Conservation (phyloP, 345 rosid genomes). For the Trapa incisa region DNA sequence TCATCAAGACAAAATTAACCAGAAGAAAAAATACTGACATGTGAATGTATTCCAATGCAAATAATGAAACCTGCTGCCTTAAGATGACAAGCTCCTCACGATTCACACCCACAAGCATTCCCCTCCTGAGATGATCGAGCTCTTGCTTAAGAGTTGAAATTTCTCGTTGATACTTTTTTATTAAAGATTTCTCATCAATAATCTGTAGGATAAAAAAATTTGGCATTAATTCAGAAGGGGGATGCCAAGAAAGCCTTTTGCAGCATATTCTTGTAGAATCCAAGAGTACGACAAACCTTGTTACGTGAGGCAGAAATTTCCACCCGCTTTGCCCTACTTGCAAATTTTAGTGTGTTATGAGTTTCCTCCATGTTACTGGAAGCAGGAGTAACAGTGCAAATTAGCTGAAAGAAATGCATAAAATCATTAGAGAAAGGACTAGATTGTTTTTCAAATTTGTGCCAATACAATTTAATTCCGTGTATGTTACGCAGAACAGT, state of each 20-base stretch:
- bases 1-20: not conserved
- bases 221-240: slow-evolving; percentile 8
- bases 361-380: slow-evolving; percentile 98
- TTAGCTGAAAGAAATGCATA: slow-evolving; percentile 45
- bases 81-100: slow-evolving; percentile 87
- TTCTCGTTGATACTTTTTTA: slow-evolving; percentile 96
- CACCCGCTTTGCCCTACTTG: slow-evolving; percentile 93
- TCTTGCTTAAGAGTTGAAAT: slow-evolving; percentile 78
- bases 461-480: not conserved
- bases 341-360: slow-evolving; percentile 96
- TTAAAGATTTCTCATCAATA: slow-evolving; percentile 93
- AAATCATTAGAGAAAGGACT: not conserved
- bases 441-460: not conserved
- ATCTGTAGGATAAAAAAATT: slow-evolving; percentile 38
- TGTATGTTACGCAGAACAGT: not conserved
- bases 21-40: not conserved
- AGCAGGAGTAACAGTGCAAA: slow-evolving; percentile 97
- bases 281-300: slow-evolving; percentile 39
- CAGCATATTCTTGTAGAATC: slow-evolving; percentile 5
- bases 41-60: not conserved
- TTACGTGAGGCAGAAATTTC: slow-evolving; percentile 95
- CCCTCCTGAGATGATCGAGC: slow-evolving; percentile 79
- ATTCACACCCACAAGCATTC: slow-evolving; percentile 78
- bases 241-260: not conserved
- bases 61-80: slow-evolving; percentile 67